These are phyloP conservation scores for Paracoccidioides brasiliensis DNA, from an alignment of 2,329 filamentous ascomycete genomes.

Conservation along the genomic window DNA sequence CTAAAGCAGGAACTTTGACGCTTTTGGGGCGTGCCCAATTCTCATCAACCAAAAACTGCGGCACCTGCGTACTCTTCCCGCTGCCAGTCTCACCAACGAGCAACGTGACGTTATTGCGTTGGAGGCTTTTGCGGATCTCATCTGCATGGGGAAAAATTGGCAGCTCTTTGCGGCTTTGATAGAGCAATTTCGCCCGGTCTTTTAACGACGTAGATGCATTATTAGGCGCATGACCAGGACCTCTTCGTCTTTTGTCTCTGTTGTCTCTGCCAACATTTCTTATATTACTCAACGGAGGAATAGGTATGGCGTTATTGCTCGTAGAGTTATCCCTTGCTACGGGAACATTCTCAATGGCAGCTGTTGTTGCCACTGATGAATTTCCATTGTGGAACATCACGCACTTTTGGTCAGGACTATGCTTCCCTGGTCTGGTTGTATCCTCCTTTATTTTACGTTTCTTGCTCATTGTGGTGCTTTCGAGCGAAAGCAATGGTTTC, in stretches of 20 bases:
- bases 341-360: not conserved
- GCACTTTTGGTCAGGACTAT: constrained; percentile 4
- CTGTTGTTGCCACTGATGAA: constrained; percentile 4
- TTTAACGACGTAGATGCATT: constrained; percentile 21
- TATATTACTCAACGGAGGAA: not conserved
- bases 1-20: constrained; percentile 32
- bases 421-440: constrained; percentile 3
- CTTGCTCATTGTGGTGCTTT: constrained; percentile 17
- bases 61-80: constrained; percentile 92
- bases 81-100: constrained; percentile 90
- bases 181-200: constrained; percentile 36
- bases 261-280: constrained; percentile 4
- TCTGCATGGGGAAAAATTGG: constrained; percentile 68
- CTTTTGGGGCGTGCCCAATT: constrained; percentile 59
- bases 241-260: constrained; percentile 7
- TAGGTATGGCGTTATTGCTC: constrained; percentile 1
- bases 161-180: constrained; percentile 49
- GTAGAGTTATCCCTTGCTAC: not conserved
- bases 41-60: constrained; percentile 72
- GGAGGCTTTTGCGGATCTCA: constrained; percentile 53
- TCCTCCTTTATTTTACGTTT: constrained; percentile 23
- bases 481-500: not conserved
- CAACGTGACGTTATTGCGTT: constrained; percentile 60
- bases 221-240: constrained; percentile 10
- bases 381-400: constrained; percentile 1